A percentile compares a stretch with the other conserved stretches of the same genome.
These are phyloP conservation scores for Leishmania tarentolae DNA, from an alignment of 208 protist species.

Conservation along the genomic window DNA sequence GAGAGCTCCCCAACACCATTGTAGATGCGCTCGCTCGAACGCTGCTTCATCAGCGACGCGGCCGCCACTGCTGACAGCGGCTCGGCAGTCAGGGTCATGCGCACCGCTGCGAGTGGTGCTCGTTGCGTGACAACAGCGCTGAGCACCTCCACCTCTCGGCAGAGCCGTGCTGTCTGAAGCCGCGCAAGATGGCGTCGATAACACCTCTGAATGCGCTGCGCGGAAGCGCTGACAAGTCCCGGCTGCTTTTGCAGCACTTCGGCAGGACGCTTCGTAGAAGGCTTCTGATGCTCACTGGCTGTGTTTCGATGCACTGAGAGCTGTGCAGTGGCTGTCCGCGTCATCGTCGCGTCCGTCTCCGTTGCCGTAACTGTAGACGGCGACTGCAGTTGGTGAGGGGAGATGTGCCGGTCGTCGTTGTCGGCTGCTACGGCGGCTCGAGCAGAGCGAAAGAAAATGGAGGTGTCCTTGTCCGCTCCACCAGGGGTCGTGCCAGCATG, in stretches of 20 bases:
- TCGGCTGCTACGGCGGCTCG: neutral
- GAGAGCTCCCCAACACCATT: neutral
- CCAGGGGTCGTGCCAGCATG: neutral
- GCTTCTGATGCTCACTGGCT: neutral
- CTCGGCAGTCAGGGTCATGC: neutral
- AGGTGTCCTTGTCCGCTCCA: neutral
- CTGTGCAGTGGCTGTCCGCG: neutral
- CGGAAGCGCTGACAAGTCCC: conserved; percentile 4
- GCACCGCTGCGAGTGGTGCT: conserved; percentile 21
- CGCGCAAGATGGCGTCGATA: conserved; percentile 10
- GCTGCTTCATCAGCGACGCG: neutral
- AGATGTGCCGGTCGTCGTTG: neutral
- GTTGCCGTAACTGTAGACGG: neutral
- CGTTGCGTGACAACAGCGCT: conserved; percentile 23
- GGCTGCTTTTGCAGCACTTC: neutral
- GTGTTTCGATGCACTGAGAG: neutral
- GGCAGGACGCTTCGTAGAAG: neutral
- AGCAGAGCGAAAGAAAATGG: conserved; percentile 5
- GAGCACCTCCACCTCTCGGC: conserved; percentile 24
- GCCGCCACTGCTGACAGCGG: neutral
- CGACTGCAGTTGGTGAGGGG: neutral
- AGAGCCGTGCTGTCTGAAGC: conserved; percentile 7
- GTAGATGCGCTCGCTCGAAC: neutral
- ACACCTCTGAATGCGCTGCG: conserved; percentile 21
- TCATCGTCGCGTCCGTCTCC: neutral